Percentiles rank a stretch among this genome's conserved stretches.
Evolutionary conservation across 208 protist species (phyloP).

Genomic region (Naegleria gruberi): DNA sequence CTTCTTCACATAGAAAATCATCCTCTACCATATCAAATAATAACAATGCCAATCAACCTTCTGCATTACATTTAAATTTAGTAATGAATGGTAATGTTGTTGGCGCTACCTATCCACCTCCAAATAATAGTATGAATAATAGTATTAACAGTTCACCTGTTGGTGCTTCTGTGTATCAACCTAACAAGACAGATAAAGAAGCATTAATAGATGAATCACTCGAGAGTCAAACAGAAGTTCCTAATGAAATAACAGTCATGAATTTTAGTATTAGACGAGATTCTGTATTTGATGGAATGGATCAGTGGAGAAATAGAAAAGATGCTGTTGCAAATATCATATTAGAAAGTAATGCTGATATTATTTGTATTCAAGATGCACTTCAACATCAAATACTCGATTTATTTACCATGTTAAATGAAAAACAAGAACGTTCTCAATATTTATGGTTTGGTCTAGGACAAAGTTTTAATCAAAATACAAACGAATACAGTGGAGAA

Average conservation of each 20-base stretch:
- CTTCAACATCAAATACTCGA: neutral
- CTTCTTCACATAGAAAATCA: neutral
- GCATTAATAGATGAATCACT: neutral
- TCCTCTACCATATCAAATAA: neutral
- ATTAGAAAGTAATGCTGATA: neutral
- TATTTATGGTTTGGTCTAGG: constrained; percentile 9
- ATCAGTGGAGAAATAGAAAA: neutral
- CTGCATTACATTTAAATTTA: neutral
- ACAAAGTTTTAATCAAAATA: neutral
- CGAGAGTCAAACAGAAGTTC: neutral
- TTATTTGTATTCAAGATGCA: neutral
- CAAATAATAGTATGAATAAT: too few relatives aligned
- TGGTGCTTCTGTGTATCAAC: neutral
- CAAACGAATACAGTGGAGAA: neutral
- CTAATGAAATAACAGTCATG: neutral
- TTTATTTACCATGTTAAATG: neutral
- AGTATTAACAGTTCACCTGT: neutral
- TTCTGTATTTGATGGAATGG: neutral
- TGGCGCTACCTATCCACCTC: too few relatives aligned
- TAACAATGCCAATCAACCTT: neutral
- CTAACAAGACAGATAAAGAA: neutral
- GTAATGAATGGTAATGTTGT: neutral
- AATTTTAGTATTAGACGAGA: neutral
- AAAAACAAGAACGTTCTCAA: neutral
- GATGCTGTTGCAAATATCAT: neutral